A percentile compares a stretch with the other conserved stretches of the same genome.
phyloP scores from a whole-genome alignment of 2,329 filamentous ascomycete genomes.

The Didymella glomerata region DNA sequence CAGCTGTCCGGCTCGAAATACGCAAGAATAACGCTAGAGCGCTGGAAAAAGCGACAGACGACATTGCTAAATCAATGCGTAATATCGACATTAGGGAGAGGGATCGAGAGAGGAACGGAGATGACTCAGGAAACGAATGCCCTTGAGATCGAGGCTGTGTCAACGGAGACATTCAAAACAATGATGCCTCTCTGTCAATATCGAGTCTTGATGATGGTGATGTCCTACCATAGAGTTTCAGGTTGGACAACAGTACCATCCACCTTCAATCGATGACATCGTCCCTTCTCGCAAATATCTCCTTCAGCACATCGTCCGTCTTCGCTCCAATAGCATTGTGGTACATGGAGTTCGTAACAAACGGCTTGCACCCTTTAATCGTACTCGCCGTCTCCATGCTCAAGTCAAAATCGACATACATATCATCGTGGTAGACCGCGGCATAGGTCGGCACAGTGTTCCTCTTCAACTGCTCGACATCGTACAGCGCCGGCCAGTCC shows the following conservation, averaged over 20 bases:
- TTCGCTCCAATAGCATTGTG: conserved; percentile 81
- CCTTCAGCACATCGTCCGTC: conserved; percentile 77
- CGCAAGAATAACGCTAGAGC: neutral
- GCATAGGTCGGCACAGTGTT: conserved; percentile 90
- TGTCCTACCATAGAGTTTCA: too few relatives aligned
- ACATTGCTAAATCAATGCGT: neutral
- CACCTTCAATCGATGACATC: conserved; percentile 67
- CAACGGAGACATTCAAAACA: too few relatives aligned
- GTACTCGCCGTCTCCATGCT: conserved; percentile 76
- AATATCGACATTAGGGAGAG: neutral
- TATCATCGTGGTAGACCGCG: conserved; percentile 83
- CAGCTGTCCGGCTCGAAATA: neutral
- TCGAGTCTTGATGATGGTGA: too few relatives aligned
- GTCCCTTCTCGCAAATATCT: conserved; percentile 80
- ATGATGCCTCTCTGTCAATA: too few relatives aligned
- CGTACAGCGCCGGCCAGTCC: conserved; percentile 80
- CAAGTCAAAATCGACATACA: conserved; percentile 86
- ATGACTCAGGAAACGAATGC: neutral
- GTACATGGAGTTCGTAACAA: conserved; percentile 85
- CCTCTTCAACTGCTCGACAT: conserved; percentile 72
- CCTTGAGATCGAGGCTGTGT: too few relatives aligned
- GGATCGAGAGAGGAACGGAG: neutral
- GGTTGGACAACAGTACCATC: too few relatives aligned
- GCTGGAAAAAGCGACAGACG: neutral
- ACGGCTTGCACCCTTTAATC: conserved; percentile 80